These are phyloP conservation scores for Leptographium lundbergii DNA, from an alignment of 2,329 filamentous ascomycete species.

Conservation along the genomic window DNA sequence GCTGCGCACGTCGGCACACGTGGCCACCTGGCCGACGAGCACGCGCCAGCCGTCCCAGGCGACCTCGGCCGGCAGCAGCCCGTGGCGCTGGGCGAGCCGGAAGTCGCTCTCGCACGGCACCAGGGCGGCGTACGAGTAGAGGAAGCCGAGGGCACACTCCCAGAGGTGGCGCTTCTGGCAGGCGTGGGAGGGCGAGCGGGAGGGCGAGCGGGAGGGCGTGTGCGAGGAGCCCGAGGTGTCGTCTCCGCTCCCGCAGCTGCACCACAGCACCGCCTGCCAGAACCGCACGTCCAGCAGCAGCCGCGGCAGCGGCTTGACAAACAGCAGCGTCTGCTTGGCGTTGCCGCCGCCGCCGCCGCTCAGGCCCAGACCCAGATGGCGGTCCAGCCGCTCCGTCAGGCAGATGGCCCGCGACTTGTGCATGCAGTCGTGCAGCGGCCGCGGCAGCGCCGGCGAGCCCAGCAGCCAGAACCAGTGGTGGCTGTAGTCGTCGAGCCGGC, in stretches of 20 bases:
- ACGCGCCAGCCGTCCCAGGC: slow-evolving; percentile 26
- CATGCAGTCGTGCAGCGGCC: slow-evolving; percentile 14
- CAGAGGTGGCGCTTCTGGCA: slow-evolving; percentile 12
- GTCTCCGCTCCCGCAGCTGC: no score
- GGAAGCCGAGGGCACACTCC: slow-evolving; percentile 23
- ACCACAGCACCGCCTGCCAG: slow-evolving; percentile 15
- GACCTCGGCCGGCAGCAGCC: slow-evolving; percentile 22
- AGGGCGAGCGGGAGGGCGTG: no score
- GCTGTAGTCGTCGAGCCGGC: slow-evolving; percentile 11
- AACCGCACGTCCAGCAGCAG: slow-evolving; percentile 21
- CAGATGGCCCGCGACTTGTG: slow-evolving; percentile 13
- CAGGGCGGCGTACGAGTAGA: slow-evolving; percentile 25
- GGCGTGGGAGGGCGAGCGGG: not conserved
- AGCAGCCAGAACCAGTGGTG: slow-evolving; percentile 15
- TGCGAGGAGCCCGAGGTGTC: no score
- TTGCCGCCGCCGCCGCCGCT: not conserved
- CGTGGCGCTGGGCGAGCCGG: slow-evolving; percentile 20
- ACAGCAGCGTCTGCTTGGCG: slow-evolving; percentile 15
- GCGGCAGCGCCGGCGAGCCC: slow-evolving; percentile 11
- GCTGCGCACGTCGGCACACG: slow-evolving; percentile 17
- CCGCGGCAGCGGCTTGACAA: slow-evolving; percentile 22
- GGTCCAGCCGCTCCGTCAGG: slow-evolving; percentile 19
- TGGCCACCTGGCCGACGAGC: slow-evolving; percentile 19
- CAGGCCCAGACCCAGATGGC: slow-evolving; percentile 19
- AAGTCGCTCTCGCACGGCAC: slow-evolving; percentile 26